Percentiles rank a stretch among this genome's conserved stretches.
These are phyloP conservation scores for Thielaviopsis cerberus DNA, from an alignment of 2,329 filamentous ascomycete species.

Conservation along the genomic window DNA sequence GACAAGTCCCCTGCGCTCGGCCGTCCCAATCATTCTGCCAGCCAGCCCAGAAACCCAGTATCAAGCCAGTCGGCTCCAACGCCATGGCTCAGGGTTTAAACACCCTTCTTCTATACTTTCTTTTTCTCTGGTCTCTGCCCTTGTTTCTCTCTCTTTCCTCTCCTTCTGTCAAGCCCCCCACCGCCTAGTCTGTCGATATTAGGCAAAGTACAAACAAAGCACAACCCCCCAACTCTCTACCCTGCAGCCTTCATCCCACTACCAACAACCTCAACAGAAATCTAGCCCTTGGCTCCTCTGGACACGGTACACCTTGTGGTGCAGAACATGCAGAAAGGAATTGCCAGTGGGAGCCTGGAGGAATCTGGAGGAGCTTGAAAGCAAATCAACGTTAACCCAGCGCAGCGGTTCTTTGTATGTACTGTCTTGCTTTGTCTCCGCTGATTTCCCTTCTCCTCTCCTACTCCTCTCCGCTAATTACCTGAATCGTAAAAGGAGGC, in stretches of 20 bases:
- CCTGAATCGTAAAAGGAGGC: no score
- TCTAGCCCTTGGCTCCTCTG: no score
- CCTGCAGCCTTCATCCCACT: no score
- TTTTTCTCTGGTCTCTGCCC: background rate
- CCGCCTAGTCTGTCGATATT: no score
- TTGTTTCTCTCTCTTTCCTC: background rate
- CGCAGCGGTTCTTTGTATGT: background rate
- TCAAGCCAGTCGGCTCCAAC: background rate
- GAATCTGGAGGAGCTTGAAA: background rate
- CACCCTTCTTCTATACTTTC: background rate
- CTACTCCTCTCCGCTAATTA: no score
- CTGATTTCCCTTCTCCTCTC: background rate
- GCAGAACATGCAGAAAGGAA: background rate
- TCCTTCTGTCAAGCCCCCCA: no score
- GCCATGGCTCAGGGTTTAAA: background rate
- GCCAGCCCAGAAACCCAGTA: background rate
- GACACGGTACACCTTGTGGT: background rate
- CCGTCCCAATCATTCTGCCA: no score
- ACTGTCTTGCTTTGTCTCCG: background rate
- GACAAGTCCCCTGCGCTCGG: no score
- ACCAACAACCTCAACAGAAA: no score
- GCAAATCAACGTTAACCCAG: background rate
- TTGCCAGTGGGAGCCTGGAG: background rate
- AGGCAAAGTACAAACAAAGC: no score
- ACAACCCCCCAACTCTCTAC: no score